Base-by-base conservation (phyloP, 2,329 filamentous ascomycete genomes). In the Pseudocercospora musae region DNA sequence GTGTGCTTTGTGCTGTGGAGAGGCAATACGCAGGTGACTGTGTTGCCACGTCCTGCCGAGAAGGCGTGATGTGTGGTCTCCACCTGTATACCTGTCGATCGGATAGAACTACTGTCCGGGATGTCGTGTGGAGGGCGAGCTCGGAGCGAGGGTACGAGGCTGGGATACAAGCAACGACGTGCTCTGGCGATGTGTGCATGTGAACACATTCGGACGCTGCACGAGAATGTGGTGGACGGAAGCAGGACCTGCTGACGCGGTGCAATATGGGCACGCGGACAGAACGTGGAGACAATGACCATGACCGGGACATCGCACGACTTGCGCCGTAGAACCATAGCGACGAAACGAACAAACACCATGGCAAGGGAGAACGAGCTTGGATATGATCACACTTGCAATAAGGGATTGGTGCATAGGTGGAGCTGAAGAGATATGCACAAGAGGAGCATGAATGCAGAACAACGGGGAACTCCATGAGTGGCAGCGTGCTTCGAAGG, bases 1-100 rank as follows among this genome's bases (percentile, higher is more conserved):
- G 37, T 53, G 20, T 58, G 15, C 7, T 29, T 48, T 6, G 27
- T 44, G 20, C 42, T 21, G n/a, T 50, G 37, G 23, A 44, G 21
- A 15, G 49, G 29, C 49, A 37, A 44, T 52, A 33, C 23, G 33
- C 40, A 54, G 44, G 59, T 57, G 40, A 23, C 4, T 13, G 21
- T 52, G 49, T 60, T 33, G 62, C 40, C 44, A 60, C 60, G 62
- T 37, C 50, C 57, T 60, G 58, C 57, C 48, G 33, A 48, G 57
- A 63, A 63, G 62, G 44, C 62, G 62, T 52, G 31, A 63, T 63
- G 29, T 44, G 5, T 56, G 21, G 20, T n/a, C 2, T 44, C 53
- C 53, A 44, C 53, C 9, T 37, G 52, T 37, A n/a, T n/a, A 13
- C 52, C 52, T 54, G 31, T 55, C 53, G 31, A 56, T 44, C 31